Evolutionary conservation across 768 basidiomycete genomes (phyloP).

Genomic region (Nidularia sp.): DNA sequence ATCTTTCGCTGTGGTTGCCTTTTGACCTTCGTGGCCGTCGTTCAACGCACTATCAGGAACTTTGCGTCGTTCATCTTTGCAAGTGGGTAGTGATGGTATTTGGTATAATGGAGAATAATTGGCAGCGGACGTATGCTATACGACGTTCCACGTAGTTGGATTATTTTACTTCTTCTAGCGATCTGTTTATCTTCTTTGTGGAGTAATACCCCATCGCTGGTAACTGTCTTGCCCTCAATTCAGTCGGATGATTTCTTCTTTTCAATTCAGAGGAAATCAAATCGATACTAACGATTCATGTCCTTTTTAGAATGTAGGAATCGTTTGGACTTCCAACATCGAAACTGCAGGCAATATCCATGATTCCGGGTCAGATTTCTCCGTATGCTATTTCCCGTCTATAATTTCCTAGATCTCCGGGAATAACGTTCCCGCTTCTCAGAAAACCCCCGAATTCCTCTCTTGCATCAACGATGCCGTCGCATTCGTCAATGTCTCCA

Average conservation of each 20-base stretch:
- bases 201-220: too few relatives aligned
- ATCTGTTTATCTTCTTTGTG: too few relatives aligned
- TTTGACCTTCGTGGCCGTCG: too few relatives aligned
- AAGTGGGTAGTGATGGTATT: too few relatives aligned
- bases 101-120: too few relatives aligned
- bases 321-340: conserved; percentile 15
- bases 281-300: too few relatives aligned
- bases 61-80: too few relatives aligned
- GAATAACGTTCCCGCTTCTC: not conserved
- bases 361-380: conserved; percentile 19
- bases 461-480: conserved; percentile 65
- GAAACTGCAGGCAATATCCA: conserved; percentile 31
- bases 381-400: conserved; percentile 13
- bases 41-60: too few relatives aligned
- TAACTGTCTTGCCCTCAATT: not conserved
- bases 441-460: conserved; percentile 32
- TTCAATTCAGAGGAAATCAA: conserved; percentile 2
- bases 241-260: conserved; percentile 1
- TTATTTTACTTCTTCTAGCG: too few relatives aligned
- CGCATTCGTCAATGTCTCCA: conserved; percentile 52
- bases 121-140: too few relatives aligned
- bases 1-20: too few relatives aligned
- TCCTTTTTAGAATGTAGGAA: conserved; percentile 2
- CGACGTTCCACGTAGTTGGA: too few relatives aligned
- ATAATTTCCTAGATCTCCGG: not conserved